Percentiles rank a stretch among this genome's conserved stretches.
These are phyloP conservation scores for Adansonia grandidieri DNA, from an alignment of 441 rosid genomes.

Conservation along the genomic window DNA sequence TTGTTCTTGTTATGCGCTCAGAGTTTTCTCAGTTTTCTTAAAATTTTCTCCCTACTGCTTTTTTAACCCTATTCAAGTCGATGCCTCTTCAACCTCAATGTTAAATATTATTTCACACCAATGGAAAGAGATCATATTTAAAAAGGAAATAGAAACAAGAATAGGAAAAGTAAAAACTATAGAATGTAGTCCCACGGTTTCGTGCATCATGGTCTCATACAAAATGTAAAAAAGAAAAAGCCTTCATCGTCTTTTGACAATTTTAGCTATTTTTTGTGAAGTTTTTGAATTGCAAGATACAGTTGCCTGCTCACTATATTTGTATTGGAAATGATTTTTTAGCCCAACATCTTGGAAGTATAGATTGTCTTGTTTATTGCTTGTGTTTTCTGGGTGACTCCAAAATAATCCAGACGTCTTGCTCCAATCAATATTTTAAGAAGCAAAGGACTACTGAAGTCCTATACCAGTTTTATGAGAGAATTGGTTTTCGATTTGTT, in stretches of 20 bases:
- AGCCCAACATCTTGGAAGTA: background rate
- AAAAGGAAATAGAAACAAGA: background rate
- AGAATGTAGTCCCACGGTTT: too few species aligned
- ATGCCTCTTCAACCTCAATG: background rate
- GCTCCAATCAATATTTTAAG: background rate
- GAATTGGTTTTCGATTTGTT: background rate
- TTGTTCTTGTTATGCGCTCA: background rate
- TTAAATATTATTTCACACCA: slow-evolving; percentile 3
- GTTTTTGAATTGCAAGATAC: background rate
- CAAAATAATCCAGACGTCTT: background rate
- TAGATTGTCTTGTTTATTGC: background rate
- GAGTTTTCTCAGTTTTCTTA: background rate
- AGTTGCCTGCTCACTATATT: background rate
- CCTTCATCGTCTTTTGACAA: background rate
- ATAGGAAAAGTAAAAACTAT: too few species aligned
- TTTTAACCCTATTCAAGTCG: background rate
- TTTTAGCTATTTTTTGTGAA: background rate
- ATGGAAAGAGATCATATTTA: background rate
- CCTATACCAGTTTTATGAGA: background rate
- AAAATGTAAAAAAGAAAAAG: too few species aligned
- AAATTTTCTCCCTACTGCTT: background rate
- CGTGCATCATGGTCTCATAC: too few species aligned
- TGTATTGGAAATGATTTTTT: too few species aligned
- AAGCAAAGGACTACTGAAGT: background rate
- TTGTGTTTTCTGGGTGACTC: background rate